Base-by-base conservation (phyloP, 495 filamentous ascomycete genomes). In the Rhypophila decipiens region DNA sequence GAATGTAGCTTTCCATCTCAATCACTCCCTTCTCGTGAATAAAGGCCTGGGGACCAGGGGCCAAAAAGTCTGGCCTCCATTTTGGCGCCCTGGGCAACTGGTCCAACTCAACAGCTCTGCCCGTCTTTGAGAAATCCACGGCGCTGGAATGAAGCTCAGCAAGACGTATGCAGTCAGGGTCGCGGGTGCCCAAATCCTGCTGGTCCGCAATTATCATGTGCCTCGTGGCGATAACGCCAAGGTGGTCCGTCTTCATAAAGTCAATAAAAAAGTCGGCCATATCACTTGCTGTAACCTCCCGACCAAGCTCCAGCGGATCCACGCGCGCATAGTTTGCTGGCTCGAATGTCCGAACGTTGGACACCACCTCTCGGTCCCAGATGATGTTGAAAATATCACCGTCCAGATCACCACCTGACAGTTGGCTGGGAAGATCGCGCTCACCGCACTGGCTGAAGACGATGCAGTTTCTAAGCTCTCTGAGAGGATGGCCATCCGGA, bases 41-140 rank as follows among this genome's bases (percentile, higher is more conserved):
- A 5, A 65, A 52, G 1, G 82, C 64, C 39, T 72, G 70, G 1
- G 86, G 85, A 0, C 82, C 85, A 0, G 78, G 76, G 2, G 85
- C 83, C 56, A 89, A 40, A 42, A 75, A 75, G 29, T 75, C 70
- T 0, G 72, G 72, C 3, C 69, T 55, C 38, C 43, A 52, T 39
- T 17, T 37, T 0, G 44, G 34, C 15, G 23, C 31, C 22, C 54
- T 64, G 1, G 66, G 50, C 13, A 73, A 46, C 19, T 60, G 47
- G 0, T 19, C 42, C n/a, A 68, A 23, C 43, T 72, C 58, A 15
- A 90, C 87, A 0, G 83, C 74, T 22, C 80, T 77, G 0, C 88
- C 88, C 0, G 84, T 82, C 59, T 95, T 93, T 2, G 82, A 86
- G 52, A 84, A 95, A 60, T 95, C 88, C 1, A 95, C 88, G 0